These are phyloP conservation scores for Dovyalis caffra DNA, from an alignment of 345 rosid species.

Conservation along the genomic window DNA sequence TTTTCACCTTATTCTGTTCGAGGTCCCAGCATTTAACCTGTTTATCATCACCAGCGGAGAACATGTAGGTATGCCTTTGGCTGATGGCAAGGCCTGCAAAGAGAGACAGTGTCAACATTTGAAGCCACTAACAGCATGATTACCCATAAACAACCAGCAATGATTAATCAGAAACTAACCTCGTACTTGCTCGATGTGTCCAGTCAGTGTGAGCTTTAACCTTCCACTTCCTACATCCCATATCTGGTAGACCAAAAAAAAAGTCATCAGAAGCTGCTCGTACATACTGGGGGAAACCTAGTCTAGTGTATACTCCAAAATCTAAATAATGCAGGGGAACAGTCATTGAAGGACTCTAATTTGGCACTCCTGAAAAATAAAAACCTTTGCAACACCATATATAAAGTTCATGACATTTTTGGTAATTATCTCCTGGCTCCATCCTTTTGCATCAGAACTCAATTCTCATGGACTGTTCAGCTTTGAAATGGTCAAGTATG, in stretches of 20 bases:
- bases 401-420: neutral
- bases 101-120: neutral
- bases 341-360: neutral
- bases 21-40: slow-evolving; percentile 99
- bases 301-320: neutral
- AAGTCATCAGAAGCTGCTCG: neutral
- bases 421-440: neutral
- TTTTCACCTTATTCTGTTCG: slow-evolving; percentile 93
- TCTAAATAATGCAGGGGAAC: neutral
- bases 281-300: neutral
- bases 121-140: slow-evolving; percentile 5
- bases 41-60: slow-evolving; percentile 99
- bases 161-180: slow-evolving; percentile 42
- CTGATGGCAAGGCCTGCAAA: slow-evolving; percentile 92
- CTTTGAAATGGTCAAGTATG: neutral
- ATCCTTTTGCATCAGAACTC: neutral
- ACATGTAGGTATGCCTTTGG: slow-evolving; percentile 84
- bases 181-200: slow-evolving; percentile 95
- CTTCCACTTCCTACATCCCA: slow-evolving; percentile 96
- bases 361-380: neutral
- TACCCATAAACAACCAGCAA: slow-evolving; percentile 1
- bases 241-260: slow-evolving; percentile 46
- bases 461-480: neutral
- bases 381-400: neutral
- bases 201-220: slow-evolving; percentile 89